These are phyloP conservation scores for Plantago major DNA, from an alignment of 257 asterid species.

Conservation along the genomic window DNA sequence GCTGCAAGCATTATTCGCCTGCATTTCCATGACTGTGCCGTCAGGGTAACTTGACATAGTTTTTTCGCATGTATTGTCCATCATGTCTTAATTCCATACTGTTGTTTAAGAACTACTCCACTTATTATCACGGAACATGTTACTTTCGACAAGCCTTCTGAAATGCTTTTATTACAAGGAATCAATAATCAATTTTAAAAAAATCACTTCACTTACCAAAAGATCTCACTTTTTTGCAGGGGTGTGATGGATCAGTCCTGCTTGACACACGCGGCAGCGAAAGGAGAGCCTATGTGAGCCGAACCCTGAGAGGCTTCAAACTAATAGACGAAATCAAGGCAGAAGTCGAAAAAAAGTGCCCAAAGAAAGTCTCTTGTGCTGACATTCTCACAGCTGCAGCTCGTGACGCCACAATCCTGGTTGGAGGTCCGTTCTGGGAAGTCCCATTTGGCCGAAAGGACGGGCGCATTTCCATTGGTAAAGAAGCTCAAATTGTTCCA, in stretches of 20 bases:
- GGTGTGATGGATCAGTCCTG: conserved; percentile 75
- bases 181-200: no score
- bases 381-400: conserved; percentile 71
- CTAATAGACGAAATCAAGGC: conserved; percentile 62
- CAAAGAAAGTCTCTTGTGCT: conserved; percentile 72
- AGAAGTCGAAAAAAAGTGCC: conserved; percentile 59
- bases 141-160: no score
- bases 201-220: no score
- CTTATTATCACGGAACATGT: no score
- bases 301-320: conserved; percentile 57
- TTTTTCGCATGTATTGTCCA: no score
- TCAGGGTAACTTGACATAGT: conserved; percentile 41
- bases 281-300: conserved; percentile 46
- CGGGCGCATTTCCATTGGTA: conserved; percentile 53
- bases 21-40: conserved; percentile 76
- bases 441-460: conserved; percentile 85
- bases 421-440: conserved; percentile 83
- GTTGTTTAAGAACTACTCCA: no score
- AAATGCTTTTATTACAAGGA: no score
- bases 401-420: conserved; percentile 63
- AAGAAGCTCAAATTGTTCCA: conserved; percentile 59
- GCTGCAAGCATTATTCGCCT: conserved; percentile 74
- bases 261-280: conserved; percentile 61
- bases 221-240: conserved; percentile 31
- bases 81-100: no score